phyloP scores from a whole-genome alignment of 78 protist species.

The Chrysochromulina tobinii region DNA sequence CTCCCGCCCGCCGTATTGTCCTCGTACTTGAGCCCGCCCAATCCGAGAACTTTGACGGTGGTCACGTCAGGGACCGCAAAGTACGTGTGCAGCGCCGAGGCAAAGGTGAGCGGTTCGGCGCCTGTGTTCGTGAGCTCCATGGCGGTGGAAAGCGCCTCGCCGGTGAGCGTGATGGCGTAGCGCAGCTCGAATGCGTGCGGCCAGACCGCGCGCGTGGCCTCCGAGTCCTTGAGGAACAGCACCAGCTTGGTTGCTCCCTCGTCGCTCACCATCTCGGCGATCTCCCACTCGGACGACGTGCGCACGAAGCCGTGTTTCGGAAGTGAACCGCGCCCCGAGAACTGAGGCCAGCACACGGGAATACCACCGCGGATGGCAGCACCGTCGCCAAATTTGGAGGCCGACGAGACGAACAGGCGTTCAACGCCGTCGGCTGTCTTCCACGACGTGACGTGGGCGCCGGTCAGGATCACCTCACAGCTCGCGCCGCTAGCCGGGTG shows the following conservation, averaged over 20 bases:
- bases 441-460: neutral
- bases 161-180: neutral
- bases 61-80: neutral
- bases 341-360: conserved; percentile 27
- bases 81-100: conserved; percentile 28
- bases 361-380: conserved; percentile 14
- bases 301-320: conserved; percentile 8
- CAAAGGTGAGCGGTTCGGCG: neutral
- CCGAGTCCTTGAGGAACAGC: neutral
- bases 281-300: neutral
- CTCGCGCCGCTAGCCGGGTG: neutral
- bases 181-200: neutral
- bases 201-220: neutral
- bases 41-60: neutral
- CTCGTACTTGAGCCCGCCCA: neutral
- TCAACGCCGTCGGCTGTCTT: neutral
- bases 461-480: neutral
- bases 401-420: neutral
- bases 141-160: neutral
- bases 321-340: neutral
- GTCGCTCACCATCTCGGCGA: neutral
- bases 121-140: neutral
- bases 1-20: neutral
- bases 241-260: neutral
- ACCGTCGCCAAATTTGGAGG: neutral